These are phyloP conservation scores for Phytophthora citricola DNA, from an alignment of 352 stramenopile genomes.

Conservation along the genomic window DNA sequence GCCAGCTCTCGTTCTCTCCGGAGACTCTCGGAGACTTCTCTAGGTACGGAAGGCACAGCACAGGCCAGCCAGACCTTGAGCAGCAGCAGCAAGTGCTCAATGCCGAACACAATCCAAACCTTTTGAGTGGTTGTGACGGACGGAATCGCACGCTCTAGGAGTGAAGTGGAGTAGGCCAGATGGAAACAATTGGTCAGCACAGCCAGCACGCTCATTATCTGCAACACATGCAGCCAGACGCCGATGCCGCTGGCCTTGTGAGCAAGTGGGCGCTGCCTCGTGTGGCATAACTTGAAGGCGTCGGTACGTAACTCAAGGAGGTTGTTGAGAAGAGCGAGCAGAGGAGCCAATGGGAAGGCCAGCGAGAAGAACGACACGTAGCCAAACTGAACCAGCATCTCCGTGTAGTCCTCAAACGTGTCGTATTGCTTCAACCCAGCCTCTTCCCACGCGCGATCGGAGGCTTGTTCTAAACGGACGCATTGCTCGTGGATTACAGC, in stretches of 20 bases:
- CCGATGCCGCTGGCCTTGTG: constrained; percentile 94
- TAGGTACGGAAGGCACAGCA: constrained; percentile 63
- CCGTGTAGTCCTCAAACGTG: constrained; percentile 96
- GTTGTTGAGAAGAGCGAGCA: constrained; percentile 95
- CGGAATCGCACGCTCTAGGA: constrained; percentile 60
- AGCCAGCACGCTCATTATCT: constrained; percentile 95
- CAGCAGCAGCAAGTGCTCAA: constrained; percentile 72
- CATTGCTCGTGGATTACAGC: constrained; percentile 81
- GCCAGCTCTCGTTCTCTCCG: constrained; percentile 63
- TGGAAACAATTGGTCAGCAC: constrained; percentile 97
- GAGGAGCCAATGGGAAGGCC: constrained; percentile 93
- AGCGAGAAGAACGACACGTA: constrained; percentile 97
- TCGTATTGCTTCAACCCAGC: constrained; percentile 92
- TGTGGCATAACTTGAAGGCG: constrained; percentile 95
- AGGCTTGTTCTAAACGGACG: constrained; percentile 81
- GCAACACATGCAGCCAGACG: constrained; percentile 90
- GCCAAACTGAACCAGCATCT: constrained; percentile 95
- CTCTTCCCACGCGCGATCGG: constrained; percentile 90
- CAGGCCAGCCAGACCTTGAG: constrained; percentile 73
- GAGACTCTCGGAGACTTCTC: constrained; percentile 57
- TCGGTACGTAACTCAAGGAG: constrained; percentile 93
- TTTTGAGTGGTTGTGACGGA: constrained; percentile 47
- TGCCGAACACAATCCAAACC: constrained; percentile 83
- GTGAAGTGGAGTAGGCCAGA: constrained; percentile 87
- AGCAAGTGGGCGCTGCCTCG: constrained; percentile 89